These are phyloP conservation scores for Solanum ossicruentum DNA, from an alignment of 257 asterid genomes.

Conservation along the genomic window DNA sequence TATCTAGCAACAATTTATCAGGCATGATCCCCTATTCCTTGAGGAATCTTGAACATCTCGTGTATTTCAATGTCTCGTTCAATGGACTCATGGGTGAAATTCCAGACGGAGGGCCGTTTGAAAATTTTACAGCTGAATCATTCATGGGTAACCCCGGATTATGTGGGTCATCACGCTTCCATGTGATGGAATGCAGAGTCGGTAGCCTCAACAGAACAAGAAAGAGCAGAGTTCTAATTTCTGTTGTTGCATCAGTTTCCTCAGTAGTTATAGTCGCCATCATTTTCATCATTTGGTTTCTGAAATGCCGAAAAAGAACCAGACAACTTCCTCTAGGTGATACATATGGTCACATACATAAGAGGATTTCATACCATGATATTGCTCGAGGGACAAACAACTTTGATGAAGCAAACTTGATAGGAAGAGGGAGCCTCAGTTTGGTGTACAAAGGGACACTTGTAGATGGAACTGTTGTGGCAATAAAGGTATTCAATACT, in stretches of 20 bases:
- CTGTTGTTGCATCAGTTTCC: not conserved
- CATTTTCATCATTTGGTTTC: not conserved
- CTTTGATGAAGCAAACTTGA: slow-evolving; percentile 2
- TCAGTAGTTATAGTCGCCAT: not conserved
- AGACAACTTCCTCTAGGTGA: not conserved
- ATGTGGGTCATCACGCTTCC: not conserved
- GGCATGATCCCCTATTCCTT: not conserved
- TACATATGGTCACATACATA: not conserved
- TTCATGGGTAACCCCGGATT: not conserved
- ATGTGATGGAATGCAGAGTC: not conserved
- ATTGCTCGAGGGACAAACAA: not conserved
- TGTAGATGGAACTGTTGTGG: not conserved
- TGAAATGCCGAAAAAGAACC: not conserved
- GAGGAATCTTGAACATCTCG: not conserved
- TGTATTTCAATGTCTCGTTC: slow-evolving; percentile 1
- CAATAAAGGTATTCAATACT: not conserved
- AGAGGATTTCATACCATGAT: not conserved
- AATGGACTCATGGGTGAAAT: slow-evolving; percentile 1
- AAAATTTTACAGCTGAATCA: not conserved
- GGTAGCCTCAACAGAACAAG: not conserved
- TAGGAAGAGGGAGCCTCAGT: not conserved
- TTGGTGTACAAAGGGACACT: not conserved
- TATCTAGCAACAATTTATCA: not conserved
- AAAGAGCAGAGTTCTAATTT: not conserved
- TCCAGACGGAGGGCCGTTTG: slow-evolving; percentile 2